These are phyloP conservation scores for Cladochytrium tenue DNA, from an alignment of 371 early-diverging fungal genomes.

Conservation along the genomic window DNA sequence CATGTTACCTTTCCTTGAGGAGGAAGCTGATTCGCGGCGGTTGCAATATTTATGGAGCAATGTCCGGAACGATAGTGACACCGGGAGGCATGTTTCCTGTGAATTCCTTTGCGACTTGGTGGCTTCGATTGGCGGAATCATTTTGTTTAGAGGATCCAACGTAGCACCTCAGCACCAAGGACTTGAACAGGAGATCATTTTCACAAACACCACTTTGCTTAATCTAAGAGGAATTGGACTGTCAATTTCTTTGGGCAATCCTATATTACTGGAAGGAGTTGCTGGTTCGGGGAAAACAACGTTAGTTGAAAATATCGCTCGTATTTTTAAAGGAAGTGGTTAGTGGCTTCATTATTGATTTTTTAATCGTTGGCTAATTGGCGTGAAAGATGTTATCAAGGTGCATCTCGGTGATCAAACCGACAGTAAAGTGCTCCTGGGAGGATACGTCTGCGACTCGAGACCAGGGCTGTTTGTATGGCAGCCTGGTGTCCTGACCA, in stretches of 20 bases:
- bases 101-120: no score
- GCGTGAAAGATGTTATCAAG: constrained; percentile 74
- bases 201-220: constrained; percentile 14
- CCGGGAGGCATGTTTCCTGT: no score
- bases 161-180: no score
- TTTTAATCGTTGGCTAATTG: background rate
- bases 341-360: background rate
- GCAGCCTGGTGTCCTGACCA: constrained; percentile 95
- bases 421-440: constrained; percentile 94
- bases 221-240: constrained; percentile 19
- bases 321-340: constrained; percentile 20
- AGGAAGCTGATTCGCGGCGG: constrained; percentile 11
- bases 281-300: constrained; percentile 16
- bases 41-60: constrained; percentile 3
- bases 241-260: constrained; percentile 19
- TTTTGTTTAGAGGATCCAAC: no score
- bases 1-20: constrained; percentile 4
- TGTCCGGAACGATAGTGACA: background rate
- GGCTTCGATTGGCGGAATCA: no score
- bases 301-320: constrained; percentile 15
- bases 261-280: constrained; percentile 16
- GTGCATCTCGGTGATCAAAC: constrained; percentile 99
- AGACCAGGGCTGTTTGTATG: constrained; percentile 92
- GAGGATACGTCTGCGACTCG: constrained; percentile 93
- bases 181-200: constrained; percentile 6